Percentiles rank a stretch among this genome's conserved stretches.
phyloP scores from a whole-genome alignment of 2,329 filamentous ascomycete genomes.

The Arthroderma uncinatum region DNA sequence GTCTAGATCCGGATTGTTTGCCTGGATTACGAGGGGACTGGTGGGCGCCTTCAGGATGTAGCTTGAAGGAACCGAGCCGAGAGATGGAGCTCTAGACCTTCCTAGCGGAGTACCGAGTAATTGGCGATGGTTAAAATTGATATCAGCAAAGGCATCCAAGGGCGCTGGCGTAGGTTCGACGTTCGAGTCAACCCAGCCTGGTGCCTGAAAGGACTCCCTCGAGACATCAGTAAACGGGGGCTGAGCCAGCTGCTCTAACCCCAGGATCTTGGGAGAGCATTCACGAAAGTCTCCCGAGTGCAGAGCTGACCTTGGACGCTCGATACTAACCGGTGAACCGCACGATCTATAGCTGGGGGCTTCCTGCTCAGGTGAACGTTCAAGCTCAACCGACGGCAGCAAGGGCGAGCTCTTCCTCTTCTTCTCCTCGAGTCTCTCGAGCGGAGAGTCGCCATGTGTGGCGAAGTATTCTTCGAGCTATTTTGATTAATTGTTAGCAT shows the following conservation, averaged over 20 bases:
- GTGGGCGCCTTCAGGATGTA: conserved; percentile 83
- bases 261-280: conserved; percentile 23
- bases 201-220: not conserved
- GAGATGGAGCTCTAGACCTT: conserved; percentile 44
- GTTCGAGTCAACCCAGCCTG: not conserved
- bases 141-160: not conserved
- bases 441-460: conserved; percentile 29
- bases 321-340: conserved; percentile 39
- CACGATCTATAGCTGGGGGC: conserved; percentile 32
- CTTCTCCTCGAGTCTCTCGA: conserved; percentile 23
- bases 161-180: not conserved
- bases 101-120: not conserved
- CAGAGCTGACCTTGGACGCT: conserved; percentile 65
- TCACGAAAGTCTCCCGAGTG: conserved; percentile 53
- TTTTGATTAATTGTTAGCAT: conserved; percentile 15
- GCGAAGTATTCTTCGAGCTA: conserved; percentile 33
- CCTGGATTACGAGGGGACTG: conserved; percentile 79
- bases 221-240: not conserved
- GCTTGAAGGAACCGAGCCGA: conserved; percentile 62
- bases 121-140: not conserved
- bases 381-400: conserved; percentile 40
- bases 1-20: conserved; percentile 69
- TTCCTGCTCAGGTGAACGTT: conserved; percentile 19
- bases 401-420: conserved; percentile 21
- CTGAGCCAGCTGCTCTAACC: conserved; percentile 17